Base-by-base conservation (phyloP, 257 asterid genomes). In the Solanum raphanifolium region DNA sequence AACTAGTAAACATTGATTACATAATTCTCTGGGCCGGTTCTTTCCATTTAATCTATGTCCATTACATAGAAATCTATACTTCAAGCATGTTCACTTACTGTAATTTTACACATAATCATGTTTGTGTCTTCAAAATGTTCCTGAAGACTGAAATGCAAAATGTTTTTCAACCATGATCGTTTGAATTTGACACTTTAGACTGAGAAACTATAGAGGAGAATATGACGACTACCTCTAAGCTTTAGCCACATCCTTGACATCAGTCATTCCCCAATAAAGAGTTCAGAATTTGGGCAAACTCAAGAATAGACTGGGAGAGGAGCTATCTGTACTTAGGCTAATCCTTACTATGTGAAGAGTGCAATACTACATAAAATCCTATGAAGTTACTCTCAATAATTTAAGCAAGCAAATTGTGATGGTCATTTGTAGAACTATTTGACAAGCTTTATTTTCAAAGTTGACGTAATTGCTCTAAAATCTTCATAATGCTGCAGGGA, bases 401-500 rank as follows among this genome's bases (percentile, higher is more conserved):
- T 25, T 81, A 9, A 81, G 6, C 68, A 16, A 81, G 85, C 20
- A 25, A 41, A 25, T 13, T 27, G 36, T 79, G 60, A 41, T 79
- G 39, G 15, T 1, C 38, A 79, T 16, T 27, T 43, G 38, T 9
- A 46, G 69, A 29, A 48, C 20, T 5, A 29, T 9, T 5, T 82
- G 69, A 48, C 41, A 1, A 48, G 29, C 20, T 82, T 48, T 82
- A 48, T 82, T 82, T 82, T 82, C 20, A 82, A 18, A 82, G 43
- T 48, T 34, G 43, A 48, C 13, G 5, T 48, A 48, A 48, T 9
- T 81, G 85, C 18, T 81, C 27, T 88, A 87, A 75, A 27, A 9
- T 84, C 66, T 41, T 87, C 38, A 11, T 89, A 78, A 88, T 90
- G 89, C 69, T 88, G 66, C 78, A 95, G 98, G 98, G 98, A 76